Evolutionary conservation across 768 basidiomycete genomes (phyloP).

Genomic region (Kwoniella heveanensis): DNA sequence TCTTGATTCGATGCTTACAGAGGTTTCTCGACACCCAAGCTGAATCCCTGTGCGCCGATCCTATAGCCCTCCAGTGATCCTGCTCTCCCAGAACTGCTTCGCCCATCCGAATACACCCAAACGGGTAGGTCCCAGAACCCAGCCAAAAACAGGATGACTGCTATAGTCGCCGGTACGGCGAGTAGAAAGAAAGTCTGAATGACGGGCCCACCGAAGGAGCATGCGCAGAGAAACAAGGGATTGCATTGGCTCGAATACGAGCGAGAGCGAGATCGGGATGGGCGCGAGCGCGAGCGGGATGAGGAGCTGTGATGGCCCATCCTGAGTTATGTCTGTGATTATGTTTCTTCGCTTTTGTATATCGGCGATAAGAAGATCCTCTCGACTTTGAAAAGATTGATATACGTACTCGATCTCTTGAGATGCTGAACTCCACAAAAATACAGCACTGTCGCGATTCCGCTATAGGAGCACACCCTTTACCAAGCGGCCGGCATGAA

Average conservation of each 20-base stretch:
- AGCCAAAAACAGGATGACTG: conserved; percentile 21
- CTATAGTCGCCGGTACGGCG: conserved; percentile 15
- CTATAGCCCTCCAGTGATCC: conserved; percentile 5
- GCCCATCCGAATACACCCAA: conserved; percentile 7
- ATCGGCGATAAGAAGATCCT: too few relatives aligned
- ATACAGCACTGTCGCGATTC: too few relatives aligned
- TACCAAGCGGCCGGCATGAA: too few relatives aligned
- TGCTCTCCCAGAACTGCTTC: not conserved
- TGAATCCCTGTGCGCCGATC: conserved; percentile 34
- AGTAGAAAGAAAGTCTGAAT: conserved; percentile 12
- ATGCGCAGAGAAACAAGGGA: conserved; percentile 1
- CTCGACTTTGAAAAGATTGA: too few relatives aligned
- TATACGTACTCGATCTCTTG: too few relatives aligned
- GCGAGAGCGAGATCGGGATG: not conserved
- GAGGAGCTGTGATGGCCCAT: not conserved
- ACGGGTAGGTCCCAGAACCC: conserved; percentile 23
- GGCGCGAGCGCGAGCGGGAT: not conserved
- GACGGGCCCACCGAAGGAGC: conserved; percentile 7
- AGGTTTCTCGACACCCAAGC: conserved; percentile 14
- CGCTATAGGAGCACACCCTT: too few relatives aligned
- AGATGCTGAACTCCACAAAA: too few relatives aligned
- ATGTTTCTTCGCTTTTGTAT: too few relatives aligned
- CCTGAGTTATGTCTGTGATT: not conserved
- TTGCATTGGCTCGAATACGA: not conserved
- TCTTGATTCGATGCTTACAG: conserved; percentile 17